Evolutionary conservation across 495 filamentous ascomycete species (phyloP), one percentile per base, ranked within the genome.

Genomic region (Bombardia bombarda): DNA sequence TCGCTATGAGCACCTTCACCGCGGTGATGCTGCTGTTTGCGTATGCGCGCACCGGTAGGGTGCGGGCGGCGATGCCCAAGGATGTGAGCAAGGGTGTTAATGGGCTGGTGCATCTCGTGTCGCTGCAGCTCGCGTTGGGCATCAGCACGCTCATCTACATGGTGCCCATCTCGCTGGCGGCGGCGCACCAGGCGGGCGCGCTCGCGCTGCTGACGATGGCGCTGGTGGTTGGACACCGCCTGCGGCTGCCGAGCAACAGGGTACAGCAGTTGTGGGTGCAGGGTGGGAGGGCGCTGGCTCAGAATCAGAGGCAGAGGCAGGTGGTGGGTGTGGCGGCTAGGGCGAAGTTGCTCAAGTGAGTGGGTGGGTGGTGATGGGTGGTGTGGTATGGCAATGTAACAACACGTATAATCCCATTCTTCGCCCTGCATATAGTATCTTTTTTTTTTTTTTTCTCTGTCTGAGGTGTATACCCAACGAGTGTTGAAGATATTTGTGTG

Each of bases 111-210:
- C 88, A 87, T 52, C 78, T 97, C 4, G 87, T 82, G 1, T 82
- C 74, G 40, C 46, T 90, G 53, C 92, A 98, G 67, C 87, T 87
- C 13, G 64, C 75, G 1, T 77, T 98, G 1, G 92, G 92, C 4
- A 92, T 98, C 53, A 78, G 73, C 44, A 98, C 92, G 5, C 70
- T 98, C 40, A 77, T 95, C 43, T 95, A 97, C 66, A 79, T 97
- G 37, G 88, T 97, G 8, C 92, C 92, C 4, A 83, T 81, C 12
- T 83, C 84, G 24, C 64, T 98, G 16, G 92, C 92, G 7, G 88
- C 92, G 7, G 79, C 86, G 31, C 92, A 98, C 61, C 92, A 98
- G 68, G 93, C 93, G 1, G 92, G 93, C 10, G 83, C 79, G 38
- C 65, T 98, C 47, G 87, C 87, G 24, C 65, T 98, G 21, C 65